Evolutionary conservation across 371 early-diverging fungal genomes (phyloP).

Genomic region (Lichtheimia ramosa): DNA sequence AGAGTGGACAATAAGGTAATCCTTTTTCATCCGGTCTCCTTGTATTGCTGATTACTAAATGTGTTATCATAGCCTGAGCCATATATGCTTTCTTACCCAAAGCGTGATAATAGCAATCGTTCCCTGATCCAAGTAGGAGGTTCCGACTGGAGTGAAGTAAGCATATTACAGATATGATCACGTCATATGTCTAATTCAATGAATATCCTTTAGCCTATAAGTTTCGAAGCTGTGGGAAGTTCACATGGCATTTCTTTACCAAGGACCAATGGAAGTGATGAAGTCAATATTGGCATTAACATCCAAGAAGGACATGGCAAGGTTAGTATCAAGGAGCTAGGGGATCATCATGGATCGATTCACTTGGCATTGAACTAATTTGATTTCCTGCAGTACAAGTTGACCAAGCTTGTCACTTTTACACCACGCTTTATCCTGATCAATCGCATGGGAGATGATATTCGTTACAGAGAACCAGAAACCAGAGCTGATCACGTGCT

Average conservation of each 20-base stretch:
- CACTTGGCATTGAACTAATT: too few relatives aligned
- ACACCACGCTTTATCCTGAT: slow-evolving; percentile 90
- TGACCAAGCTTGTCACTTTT: slow-evolving; percentile 87
- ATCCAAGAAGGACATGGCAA: slow-evolving; percentile 80
- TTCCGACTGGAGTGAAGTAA: slow-evolving; percentile 83
- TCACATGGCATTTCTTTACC: slow-evolving; percentile 77
- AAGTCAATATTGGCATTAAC: slow-evolving; percentile 82
- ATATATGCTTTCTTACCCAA: slow-evolving; percentile 93
- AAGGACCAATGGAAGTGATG: slow-evolving; percentile 48
- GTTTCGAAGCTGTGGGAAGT: slow-evolving; percentile 95
- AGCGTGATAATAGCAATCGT: slow-evolving; percentile 79
- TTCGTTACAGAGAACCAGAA: slow-evolving; percentile 76
- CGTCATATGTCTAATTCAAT: neutral
- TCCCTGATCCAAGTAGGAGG: slow-evolving; percentile 74
- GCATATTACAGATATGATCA: neutral
- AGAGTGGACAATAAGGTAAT: slow-evolving; percentile 27
- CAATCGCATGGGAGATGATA: slow-evolving; percentile 72
- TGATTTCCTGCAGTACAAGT: slow-evolving; percentile 37
- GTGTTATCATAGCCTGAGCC: slow-evolving; percentile 58
- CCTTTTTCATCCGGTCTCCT: too few relatives aligned
- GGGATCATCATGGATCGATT: neutral
- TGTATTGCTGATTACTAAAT: too few relatives aligned
- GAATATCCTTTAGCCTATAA: slow-evolving; percentile 62
- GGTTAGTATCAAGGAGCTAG: slow-evolving; percentile 25
- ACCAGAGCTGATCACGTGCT: slow-evolving; percentile 54